Evolutionary conservation across 305 asterid species (phyloP).

Genomic region (Fraxinus xanthoxyloides): DNA sequence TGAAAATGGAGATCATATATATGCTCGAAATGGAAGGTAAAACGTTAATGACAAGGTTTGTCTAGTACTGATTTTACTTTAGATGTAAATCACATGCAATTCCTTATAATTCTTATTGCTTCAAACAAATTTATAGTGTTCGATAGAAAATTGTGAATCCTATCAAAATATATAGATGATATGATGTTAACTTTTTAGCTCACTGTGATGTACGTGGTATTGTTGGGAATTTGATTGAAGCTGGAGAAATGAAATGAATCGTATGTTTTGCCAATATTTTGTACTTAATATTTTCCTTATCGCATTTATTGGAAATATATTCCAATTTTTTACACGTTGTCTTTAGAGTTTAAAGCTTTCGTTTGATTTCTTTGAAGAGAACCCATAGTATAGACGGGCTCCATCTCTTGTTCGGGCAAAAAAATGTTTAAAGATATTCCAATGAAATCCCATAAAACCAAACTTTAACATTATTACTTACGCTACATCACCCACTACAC

Average conservation of each 20-base stretch:
- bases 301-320: neutral
- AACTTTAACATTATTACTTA: too few species aligned
- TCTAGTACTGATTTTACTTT: too few species aligned
- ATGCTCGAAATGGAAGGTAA: too few species aligned
- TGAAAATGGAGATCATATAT: too few species aligned
- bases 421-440: constrained; percentile 51
- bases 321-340: neutral
- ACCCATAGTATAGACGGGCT: constrained; percentile 45
- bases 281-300: constrained; percentile 32
- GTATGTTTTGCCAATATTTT: constrained; percentile 35
- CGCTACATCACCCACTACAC: too few species aligned
- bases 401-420: constrained; percentile 59
- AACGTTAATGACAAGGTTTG: too few species aligned
- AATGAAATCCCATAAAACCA: too few species aligned
- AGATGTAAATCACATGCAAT: too few species aligned
- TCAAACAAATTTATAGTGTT: too few species aligned
- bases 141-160: too few species aligned
- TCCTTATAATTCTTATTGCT: too few species aligned
- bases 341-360: too few species aligned
- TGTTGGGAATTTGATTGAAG: constrained; percentile 47
- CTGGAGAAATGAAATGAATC: constrained; percentile 52
- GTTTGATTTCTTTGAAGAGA: constrained; percentile 50
- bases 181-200: constrained; percentile 66
- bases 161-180: constrained; percentile 16
- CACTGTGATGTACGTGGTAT: constrained; percentile 44